Evolutionary conservation across 1,139 yeast species (phyloP).

Genomic region (Suhomyces taliae): DNA sequence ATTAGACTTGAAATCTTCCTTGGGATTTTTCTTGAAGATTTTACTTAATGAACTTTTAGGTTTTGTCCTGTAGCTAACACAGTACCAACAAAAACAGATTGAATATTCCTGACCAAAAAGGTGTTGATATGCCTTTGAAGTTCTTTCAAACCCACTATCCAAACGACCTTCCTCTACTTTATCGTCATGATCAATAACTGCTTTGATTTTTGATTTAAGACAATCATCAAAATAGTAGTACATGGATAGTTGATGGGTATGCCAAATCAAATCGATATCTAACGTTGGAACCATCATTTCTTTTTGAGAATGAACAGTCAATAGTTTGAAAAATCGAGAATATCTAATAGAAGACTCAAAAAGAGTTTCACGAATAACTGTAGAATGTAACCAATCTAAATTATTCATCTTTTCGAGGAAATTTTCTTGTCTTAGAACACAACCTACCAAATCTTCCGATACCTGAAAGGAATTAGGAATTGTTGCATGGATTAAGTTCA

Average conservation of each 20-base stretch:
- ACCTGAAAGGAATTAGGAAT: slow-evolving; percentile 16
- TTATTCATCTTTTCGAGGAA: slow-evolving; percentile 32
- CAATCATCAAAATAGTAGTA: slow-evolving; percentile 25
- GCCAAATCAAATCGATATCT: slow-evolving; percentile 44
- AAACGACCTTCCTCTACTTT: slow-evolving; percentile 24
- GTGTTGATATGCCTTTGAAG: slow-evolving; percentile 21
- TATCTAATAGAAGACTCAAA: slow-evolving; percentile 25
- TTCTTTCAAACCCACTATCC: slow-evolving; percentile 21
- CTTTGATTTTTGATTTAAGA: slow-evolving; percentile 3
- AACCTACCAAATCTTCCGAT: slow-evolving; percentile 33
- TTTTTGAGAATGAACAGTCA: slow-evolving; percentile 13
- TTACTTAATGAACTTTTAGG: slow-evolving; percentile 8
- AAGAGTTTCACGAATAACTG: slow-evolving; percentile 19
- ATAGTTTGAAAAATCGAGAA: slow-evolving; percentile 24
- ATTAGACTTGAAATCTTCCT: neutral
- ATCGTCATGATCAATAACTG: slow-evolving; percentile 31
- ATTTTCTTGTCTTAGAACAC: slow-evolving; percentile 34
- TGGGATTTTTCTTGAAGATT: slow-evolving; percentile 9
- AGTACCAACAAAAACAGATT: slow-evolving; percentile 30
- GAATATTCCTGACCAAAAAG: slow-evolving; percentile 24
- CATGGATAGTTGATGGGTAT: slow-evolving; percentile 36
- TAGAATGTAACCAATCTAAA: slow-evolving; percentile 30
- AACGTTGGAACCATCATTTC: slow-evolving; percentile 34
- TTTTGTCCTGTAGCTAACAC: slow-evolving; percentile 14
- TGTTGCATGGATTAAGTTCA: slow-evolving; percentile 24